Percentiles rank a stretch among this genome's conserved stretches.
Evolutionary conservation across 257 asterid genomes (phyloP).

Genomic region (Perilla frutescens): DNA sequence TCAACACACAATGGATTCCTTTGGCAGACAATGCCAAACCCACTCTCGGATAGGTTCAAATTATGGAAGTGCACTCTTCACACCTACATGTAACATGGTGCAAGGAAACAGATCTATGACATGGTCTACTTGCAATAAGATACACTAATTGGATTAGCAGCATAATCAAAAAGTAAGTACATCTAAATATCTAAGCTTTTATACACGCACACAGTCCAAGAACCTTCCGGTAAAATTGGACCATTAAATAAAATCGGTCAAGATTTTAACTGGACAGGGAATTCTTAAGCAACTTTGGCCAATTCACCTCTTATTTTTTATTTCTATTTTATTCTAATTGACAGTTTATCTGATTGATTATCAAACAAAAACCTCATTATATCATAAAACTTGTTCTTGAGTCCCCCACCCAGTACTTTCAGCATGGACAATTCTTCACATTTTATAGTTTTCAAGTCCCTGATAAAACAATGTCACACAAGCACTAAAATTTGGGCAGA

Average conservation of each 20-base stretch:
- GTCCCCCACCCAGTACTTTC: slow-evolving; percentile 3
- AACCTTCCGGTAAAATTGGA: slow-evolving; percentile 5
- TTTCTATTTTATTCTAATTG: neutral
- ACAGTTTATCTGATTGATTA: slow-evolving; percentile 4
- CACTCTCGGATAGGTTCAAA: neutral
- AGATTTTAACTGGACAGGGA: slow-evolving; percentile 13
- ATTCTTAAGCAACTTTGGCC: neutral
- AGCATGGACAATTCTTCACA: neutral
- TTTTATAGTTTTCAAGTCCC: neutral
- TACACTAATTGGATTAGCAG: neutral
- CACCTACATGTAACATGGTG: neutral
- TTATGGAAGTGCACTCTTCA: neutral
- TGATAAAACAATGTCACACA: neutral
- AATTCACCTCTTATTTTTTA: slow-evolving; percentile 2
- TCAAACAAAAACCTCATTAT: slow-evolving; percentile 3
- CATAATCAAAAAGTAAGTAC: neutral
- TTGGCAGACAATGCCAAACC: neutral
- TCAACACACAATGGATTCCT: neutral
- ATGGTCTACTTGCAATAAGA: neutral
- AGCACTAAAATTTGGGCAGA: neutral
- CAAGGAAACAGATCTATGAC: neutral
- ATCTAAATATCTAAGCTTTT: neutral
- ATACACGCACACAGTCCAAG: neutral
- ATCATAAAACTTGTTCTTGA: neutral
- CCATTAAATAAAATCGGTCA: slow-evolving; percentile 3